Conservation (phyloP, 202 grass and related monocot species). For the Musa balbisiana region DNA sequence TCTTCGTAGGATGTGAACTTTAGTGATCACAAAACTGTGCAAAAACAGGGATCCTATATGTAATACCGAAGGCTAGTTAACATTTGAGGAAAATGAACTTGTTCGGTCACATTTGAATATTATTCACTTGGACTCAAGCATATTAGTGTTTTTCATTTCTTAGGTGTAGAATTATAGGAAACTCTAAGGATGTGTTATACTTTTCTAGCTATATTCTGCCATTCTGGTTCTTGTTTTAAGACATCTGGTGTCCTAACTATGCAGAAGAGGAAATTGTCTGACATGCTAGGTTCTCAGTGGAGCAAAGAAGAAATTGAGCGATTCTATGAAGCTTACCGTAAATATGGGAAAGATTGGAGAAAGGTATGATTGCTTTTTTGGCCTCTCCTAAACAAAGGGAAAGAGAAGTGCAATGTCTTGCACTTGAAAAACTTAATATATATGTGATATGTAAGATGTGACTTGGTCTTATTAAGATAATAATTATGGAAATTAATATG, state of each 20-base stretch:
- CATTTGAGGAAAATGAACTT: no score
- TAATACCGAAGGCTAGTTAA: background rate
- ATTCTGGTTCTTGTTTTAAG: background rate
- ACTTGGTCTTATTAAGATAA: no score
- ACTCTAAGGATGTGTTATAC: background rate
- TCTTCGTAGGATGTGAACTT: background rate
- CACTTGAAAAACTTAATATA: background rate
- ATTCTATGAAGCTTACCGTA: conserved; percentile 85
- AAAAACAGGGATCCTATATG: background rate
- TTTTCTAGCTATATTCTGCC: background rate
- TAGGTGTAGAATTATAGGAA: no score
- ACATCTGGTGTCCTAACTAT: conserved; percentile 21
- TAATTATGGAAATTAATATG: background rate
- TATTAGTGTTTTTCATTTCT: no score
- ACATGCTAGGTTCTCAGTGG: conserved; percentile 89
- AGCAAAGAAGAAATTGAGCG: conserved; percentile 85
- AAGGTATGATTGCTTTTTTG: conserved; percentile 45
- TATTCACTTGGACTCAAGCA: no score
- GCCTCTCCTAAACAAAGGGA: background rate
- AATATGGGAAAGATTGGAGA: conserved; percentile 96
- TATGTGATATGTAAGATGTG: background rate
- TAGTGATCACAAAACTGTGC: background rate
- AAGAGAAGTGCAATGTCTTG: background rate
- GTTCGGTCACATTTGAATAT: no score
- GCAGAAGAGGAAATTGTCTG: conserved; percentile 90